A percentile compares a stretch with the other conserved stretches of the same genome.
These are phyloP conservation scores for Daldinia childiae DNA, from an alignment of 495 filamentous ascomycete genomes.

Conservation along the genomic window DNA sequence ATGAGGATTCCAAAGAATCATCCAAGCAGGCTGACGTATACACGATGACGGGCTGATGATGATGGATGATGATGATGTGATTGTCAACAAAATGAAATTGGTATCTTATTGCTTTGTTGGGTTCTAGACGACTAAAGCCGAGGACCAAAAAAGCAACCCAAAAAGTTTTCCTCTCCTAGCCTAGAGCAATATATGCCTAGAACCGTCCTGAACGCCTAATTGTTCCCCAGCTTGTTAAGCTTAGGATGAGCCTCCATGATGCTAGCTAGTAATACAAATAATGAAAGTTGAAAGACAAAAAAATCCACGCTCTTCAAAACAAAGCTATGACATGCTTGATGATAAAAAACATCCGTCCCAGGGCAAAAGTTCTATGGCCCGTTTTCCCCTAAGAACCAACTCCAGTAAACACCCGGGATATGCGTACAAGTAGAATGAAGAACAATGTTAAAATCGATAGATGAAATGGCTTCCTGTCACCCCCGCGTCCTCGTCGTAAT, in stretches of 20 bases:
- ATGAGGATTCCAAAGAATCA: background rate
- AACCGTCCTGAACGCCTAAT: slow-evolving; percentile 19
- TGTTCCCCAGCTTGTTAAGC: slow-evolving; percentile 5
- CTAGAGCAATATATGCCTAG: slow-evolving; percentile 8
- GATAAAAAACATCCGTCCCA: slow-evolving; percentile 20
- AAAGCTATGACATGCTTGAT: slow-evolving; percentile 18
- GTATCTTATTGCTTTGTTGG: slow-evolving; percentile 24
- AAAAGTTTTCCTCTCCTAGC: slow-evolving; percentile 13
- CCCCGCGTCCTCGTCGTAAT: slow-evolving; percentile 29
- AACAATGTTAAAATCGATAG: slow-evolving; percentile 16
- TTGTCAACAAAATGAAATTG: background rate
- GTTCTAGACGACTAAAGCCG: slow-evolving; percentile 12
- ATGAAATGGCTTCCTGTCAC: slow-evolving; percentile 11
- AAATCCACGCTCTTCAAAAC: slow-evolving; percentile 12
- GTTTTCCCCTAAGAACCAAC: slow-evolving; percentile 29
- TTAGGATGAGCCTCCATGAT: slow-evolving; percentile 18
- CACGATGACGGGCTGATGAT: slow-evolving; percentile 12
- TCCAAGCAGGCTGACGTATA: slow-evolving; percentile 6
- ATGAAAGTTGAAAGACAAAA: slow-evolving; percentile 15
- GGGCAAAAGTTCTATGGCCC: slow-evolving; percentile 31
- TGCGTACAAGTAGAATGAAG: slow-evolving; percentile 32
- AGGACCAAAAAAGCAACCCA: slow-evolving; percentile 9
- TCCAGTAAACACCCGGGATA: slow-evolving; percentile 24
- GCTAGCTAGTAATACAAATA: slow-evolving; percentile 28
- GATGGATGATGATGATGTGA: background rate